phyloP scores from a whole-genome alignment of 176 grass and related monocot species.

The Raddia distichophylla region DNA sequence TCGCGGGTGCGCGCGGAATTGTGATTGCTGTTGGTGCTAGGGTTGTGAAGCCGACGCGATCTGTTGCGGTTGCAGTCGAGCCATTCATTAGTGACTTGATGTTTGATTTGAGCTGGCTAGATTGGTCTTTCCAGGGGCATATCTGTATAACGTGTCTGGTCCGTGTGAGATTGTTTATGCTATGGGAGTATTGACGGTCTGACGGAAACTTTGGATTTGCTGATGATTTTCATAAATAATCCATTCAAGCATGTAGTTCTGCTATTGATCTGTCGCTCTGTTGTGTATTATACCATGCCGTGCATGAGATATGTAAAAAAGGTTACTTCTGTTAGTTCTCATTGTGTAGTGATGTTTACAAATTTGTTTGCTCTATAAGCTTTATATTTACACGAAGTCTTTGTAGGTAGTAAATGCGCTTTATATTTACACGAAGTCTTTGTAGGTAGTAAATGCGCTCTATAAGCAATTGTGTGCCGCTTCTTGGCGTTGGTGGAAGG shows the following conservation, averaged over 20 bases:
- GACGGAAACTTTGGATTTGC: background rate
- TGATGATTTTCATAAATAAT: background rate
- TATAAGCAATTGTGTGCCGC: too few species aligned
- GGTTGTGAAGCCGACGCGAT: slow-evolving; percentile 40
- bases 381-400: too few species aligned
- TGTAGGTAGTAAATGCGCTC: too few species aligned
- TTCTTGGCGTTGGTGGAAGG: too few species aligned
- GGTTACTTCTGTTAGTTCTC: background rate
- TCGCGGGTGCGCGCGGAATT: background rate
- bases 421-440: too few species aligned
- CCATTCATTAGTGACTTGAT: background rate
- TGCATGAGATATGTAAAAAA: background rate
- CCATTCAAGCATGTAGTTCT: background rate
- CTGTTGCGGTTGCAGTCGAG: background rate
- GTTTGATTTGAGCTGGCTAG: background rate
- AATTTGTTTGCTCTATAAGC: too few species aligned
- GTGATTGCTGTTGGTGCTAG: slow-evolving; percentile 27
- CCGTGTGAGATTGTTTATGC: background rate
- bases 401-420: too few species aligned
- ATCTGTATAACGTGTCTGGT: background rate
- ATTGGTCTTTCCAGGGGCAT: background rate
- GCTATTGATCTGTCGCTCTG: background rate
- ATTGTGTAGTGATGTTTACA: too few species aligned
- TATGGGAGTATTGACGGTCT: background rate
- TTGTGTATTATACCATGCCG: background rate